Percentiles rank a stretch among this genome's conserved stretches.
Conservation (phyloP, 345 rosid genomes). For the Moricandia arvensis region DNA sequence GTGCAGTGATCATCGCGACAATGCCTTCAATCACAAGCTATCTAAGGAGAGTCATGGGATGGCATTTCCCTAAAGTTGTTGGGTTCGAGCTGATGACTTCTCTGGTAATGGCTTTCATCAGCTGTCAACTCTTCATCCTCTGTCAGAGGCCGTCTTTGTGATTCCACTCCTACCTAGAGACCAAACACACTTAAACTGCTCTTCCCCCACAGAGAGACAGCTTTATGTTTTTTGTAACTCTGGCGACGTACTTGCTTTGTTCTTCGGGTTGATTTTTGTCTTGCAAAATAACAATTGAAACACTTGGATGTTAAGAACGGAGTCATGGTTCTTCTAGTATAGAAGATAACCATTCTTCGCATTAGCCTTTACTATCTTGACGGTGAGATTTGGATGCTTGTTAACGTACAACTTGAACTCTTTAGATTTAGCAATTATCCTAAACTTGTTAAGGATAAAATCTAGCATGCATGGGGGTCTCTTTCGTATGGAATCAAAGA, state of each 20-base stretch:
- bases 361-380: not conserved
- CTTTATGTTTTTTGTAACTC: conserved; percentile 8
- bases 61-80: conserved; percentile 89
- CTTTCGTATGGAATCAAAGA: not conserved
- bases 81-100: conserved; percentile 88
- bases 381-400: not conserved
- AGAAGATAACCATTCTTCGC: not conserved
- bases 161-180: conserved; percentile 26
- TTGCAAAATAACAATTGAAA: too few species aligned
- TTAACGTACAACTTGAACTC: conserved; percentile 1
- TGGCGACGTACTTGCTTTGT: conserved; percentile 7
- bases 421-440: not conserved
- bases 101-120: conserved; percentile 77
- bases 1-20: conserved; percentile 87
- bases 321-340: not conserved
- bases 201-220: not conserved
- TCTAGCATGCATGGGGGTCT: not conserved
- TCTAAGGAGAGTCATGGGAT: conserved; percentile 76
- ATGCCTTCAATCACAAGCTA: conserved; percentile 97
- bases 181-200: conserved; percentile 24
- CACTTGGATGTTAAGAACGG: not conserved
- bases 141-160: conserved; percentile 83
- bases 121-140: conserved; percentile 86
- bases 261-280: too few species aligned
- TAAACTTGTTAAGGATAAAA: not conserved